Evolutionary conservation across 73 alveolate species (phyloP).

Genomic region (Paramecium primaurelia): DNA sequence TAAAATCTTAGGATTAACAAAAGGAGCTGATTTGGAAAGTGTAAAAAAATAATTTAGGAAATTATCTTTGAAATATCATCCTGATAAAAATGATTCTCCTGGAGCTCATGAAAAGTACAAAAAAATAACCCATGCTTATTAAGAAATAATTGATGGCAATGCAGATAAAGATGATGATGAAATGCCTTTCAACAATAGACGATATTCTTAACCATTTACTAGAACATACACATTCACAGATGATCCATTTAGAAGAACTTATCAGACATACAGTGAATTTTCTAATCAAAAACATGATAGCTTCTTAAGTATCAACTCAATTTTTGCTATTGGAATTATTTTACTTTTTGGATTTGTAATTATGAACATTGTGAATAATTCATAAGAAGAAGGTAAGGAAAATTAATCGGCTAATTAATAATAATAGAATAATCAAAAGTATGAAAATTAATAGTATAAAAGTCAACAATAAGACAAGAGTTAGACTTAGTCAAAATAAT

Average conservation of each 20-base stretch:
- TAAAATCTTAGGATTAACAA: constrained; percentile 64
- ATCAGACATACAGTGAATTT: background rate
- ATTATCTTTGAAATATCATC: constrained; percentile 82
- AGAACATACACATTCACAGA: constrained; percentile 12
- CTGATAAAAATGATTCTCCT: constrained; percentile 73
- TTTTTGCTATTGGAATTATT: background rate
- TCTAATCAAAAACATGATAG: background rate
- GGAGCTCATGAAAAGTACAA: constrained; percentile 74
- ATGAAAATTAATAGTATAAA: background rate
- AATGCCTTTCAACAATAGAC: background rate
- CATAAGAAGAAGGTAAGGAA: background rate
- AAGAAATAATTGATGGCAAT: constrained; percentile 23
- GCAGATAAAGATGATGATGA: background rate
- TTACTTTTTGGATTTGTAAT: background rate
- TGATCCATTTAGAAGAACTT: background rate
- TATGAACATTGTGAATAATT: background rate
- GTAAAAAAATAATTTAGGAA: constrained; percentile 71
- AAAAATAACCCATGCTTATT: constrained; percentile 65
- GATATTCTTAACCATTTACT: background rate
- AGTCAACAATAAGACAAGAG: background rate
- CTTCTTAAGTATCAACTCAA: background rate
- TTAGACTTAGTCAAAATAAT: background rate
- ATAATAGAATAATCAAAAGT: background rate
- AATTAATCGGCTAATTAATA: background rate
- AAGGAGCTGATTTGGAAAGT: constrained; percentile 65